Evolutionary conservation across 352 stramenopile genomes (phyloP).

Genomic region (Globisporangium viniferum): DNA sequence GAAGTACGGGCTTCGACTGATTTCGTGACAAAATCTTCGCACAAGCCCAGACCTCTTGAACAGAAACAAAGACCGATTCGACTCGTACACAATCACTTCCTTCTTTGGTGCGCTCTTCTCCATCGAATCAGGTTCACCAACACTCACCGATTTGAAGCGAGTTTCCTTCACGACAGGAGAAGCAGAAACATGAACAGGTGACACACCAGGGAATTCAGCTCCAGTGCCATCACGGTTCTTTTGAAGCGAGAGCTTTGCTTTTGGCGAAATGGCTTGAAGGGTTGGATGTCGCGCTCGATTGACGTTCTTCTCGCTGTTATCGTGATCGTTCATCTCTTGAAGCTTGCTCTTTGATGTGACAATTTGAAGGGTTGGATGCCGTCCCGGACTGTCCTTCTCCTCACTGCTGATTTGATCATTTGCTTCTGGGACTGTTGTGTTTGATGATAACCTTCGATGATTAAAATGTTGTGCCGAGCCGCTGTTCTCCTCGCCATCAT

Average conservation of each 20-base stretch:
- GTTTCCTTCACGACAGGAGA: background rate
- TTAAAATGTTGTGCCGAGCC: background rate
- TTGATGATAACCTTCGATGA: background rate
- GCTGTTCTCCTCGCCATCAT: background rate
- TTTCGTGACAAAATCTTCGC: constrained; percentile 15
- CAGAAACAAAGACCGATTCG: constrained; percentile 28
- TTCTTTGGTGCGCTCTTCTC: background rate
- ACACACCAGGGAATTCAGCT: background rate
- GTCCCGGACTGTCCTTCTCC: background rate
- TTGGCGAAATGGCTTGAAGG: background rate
- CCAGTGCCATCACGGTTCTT: background rate
- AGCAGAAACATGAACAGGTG: background rate
- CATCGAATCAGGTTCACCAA: background rate
- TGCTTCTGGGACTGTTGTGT: background rate
- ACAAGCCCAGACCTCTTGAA: constrained; percentile 22
- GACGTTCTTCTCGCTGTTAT: background rate
- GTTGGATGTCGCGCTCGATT: background rate
- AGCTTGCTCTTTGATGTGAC: background rate
- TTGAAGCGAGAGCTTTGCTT: background rate
- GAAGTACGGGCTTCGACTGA: constrained; percentile 44
- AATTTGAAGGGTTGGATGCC: background rate
- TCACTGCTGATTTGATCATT: background rate
- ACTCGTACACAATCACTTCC: constrained; percentile 18
- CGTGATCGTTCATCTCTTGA: background rate
- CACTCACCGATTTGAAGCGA: background rate